Evolutionary conservation across 1,284 basidiomycete genomes (phyloP).

Genomic region (Heterobasidion occidentale): DNA sequence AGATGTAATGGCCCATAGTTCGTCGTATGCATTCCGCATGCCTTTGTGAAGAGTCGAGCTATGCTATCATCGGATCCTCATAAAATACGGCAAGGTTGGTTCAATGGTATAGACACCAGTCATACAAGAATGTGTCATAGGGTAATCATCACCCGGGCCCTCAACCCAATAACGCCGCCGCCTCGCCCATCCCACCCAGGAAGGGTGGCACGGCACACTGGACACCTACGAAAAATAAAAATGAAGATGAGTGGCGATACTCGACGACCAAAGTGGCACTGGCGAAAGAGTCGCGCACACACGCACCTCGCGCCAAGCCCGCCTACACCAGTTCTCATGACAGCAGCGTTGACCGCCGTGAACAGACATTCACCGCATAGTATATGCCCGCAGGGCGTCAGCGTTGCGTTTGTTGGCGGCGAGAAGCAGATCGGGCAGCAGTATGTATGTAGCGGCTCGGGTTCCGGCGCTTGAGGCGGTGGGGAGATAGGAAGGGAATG

Average conservation of each 20-base stretch:
- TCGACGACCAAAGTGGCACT: not conserved
- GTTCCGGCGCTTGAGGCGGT: not conserved
- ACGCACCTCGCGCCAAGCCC: constrained; percentile 36
- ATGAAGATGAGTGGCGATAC: not conserved
- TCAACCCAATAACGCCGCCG: constrained; percentile 31
- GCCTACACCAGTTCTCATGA: constrained; percentile 39
- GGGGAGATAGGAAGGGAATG: not conserved
- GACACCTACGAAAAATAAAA: constrained; percentile 23
- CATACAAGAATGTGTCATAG: constrained; percentile 8
- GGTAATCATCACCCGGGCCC: constrained; percentile 22
- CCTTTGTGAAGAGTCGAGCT: no score
- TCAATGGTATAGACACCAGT: no score
- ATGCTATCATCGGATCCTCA: no score
- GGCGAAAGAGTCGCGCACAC: not conserved
- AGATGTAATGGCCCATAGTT: no score
- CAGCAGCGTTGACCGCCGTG: constrained; percentile 57
- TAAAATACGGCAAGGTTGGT: no score
- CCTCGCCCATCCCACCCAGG: constrained; percentile 33
- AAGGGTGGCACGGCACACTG: constrained; percentile 30
- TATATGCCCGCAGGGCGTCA: constrained; percentile 74
- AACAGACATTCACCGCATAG: constrained; percentile 73
- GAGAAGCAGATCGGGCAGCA: constrained; percentile 74
- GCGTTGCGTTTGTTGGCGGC: constrained; percentile 62
- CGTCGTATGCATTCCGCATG: no score
- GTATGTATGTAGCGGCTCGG: constrained; percentile 53